phyloP scores from a whole-genome alignment of 2,329 filamentous ascomycete species.

The Nigrospora oryzae region DNA sequence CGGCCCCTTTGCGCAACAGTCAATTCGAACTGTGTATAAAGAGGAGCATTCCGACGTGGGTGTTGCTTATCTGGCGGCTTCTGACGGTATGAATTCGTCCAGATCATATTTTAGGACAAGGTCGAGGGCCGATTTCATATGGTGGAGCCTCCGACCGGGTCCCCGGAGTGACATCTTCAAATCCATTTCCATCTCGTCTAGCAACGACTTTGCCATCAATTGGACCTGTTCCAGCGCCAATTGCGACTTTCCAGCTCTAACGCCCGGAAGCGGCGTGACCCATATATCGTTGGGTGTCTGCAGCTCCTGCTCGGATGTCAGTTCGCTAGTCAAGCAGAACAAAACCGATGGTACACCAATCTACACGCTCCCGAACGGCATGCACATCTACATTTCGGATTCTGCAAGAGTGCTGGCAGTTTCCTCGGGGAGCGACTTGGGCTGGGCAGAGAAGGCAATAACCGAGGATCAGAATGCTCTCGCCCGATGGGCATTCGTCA shows the following conservation, averaged over 20 bases:
- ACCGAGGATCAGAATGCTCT: background rate
- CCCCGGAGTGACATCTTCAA: background rate
- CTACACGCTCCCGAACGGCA: background rate
- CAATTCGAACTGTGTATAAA: background rate
- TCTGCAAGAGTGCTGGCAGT: background rate
- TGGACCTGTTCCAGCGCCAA: background rate
- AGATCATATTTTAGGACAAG: background rate
- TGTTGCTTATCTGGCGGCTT: background rate
- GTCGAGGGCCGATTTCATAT: background rate
- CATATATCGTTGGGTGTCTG: background rate
- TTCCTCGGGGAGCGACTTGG: background rate
- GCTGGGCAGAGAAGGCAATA: background rate
- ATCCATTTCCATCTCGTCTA: background rate
- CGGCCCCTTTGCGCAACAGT: background rate
- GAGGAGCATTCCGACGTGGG: background rate
- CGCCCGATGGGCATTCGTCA: background rate
- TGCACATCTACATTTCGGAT: background rate
- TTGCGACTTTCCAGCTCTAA: background rate
- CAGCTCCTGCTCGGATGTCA: background rate
- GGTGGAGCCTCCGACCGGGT: background rate
- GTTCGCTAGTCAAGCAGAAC: background rate
- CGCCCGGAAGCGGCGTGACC: background rate
- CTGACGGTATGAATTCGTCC: background rate
- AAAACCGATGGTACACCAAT: no score
- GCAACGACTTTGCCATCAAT: background rate